A percentile compares a stretch with the other conserved stretches of the same genome.
These are phyloP conservation scores for Juglanconis sp. DNA, from an alignment of 2,329 filamentous ascomycete genomes.

Conservation along the genomic window DNA sequence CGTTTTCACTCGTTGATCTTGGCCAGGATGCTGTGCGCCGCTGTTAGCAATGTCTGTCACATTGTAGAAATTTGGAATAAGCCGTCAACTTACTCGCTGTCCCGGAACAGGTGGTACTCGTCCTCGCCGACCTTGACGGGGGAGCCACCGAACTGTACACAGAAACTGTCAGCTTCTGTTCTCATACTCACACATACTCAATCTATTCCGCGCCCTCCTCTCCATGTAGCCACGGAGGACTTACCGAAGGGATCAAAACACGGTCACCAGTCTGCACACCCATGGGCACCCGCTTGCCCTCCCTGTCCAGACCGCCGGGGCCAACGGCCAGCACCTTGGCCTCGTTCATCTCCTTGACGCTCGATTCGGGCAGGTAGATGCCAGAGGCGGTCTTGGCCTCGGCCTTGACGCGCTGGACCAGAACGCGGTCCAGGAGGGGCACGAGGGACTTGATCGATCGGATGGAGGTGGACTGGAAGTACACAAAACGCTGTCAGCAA, in stretches of 20 bases:
- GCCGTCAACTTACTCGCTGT: constrained; percentile 79
- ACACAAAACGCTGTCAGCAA: neutral
- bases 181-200: constrained; percentile 12
- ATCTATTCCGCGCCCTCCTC: neutral
- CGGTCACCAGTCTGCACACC: constrained; percentile 82
- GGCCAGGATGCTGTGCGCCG: constrained; percentile 72
- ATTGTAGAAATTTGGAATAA: neutral
- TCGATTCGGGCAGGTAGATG: constrained; percentile 96
- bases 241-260: constrained; percentile 91
- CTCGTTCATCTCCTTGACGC: constrained; percentile 98
- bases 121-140: constrained; percentile 97
- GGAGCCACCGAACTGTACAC: constrained; percentile 77
- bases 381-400: constrained; percentile 94
- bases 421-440: constrained; percentile 92
- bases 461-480: constrained; percentile 64
- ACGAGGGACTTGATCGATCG: constrained; percentile 94
- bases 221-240: constrained; percentile 23
- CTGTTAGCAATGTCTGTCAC: constrained; percentile 18
- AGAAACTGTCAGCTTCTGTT: constrained; percentile 23
- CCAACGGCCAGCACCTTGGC: constrained; percentile 94
- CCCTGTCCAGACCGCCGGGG: constrained; percentile 80
- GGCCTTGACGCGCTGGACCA: constrained; percentile 96
- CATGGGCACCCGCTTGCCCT: constrained; percentile 83
- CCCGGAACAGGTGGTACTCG: constrained; percentile 92
- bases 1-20: constrained; percentile 92